A percentile compares a stretch with the other conserved stretches of the same genome.
Evolutionary conservation across 2,329 filamentous ascomycete genomes (phyloP).

Genomic region (Teratosphaeria zuluensis): DNA sequence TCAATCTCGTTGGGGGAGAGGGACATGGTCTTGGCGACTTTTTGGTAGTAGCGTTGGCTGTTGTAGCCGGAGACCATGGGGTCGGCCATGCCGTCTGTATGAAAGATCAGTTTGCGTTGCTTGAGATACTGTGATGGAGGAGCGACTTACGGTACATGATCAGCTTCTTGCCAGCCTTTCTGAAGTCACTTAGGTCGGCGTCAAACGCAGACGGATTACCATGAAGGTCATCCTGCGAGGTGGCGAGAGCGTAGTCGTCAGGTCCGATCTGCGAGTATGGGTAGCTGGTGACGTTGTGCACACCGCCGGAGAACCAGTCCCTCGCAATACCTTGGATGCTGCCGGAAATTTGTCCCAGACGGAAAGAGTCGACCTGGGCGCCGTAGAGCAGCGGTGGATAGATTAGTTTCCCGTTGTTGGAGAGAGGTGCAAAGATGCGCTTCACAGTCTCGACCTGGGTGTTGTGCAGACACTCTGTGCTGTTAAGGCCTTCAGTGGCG

Average conservation of each 20-base stretch:
- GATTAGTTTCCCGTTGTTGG: slow-evolving; percentile 36
- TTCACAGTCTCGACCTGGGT: slow-evolving; percentile 36
- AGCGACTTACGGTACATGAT: slow-evolving; percentile 23
- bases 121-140: not conserved
- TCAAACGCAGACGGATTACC: slow-evolving; percentile 30
- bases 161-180: slow-evolving; percentile 34
- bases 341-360: slow-evolving; percentile 31
- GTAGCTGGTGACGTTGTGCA: slow-evolving; percentile 38
- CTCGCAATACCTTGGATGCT: slow-evolving; percentile 32
- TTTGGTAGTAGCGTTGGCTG: slow-evolving; percentile 40
- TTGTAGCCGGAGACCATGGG: slow-evolving; percentile 36
- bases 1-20: slow-evolving; percentile 26
- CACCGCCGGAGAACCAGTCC: slow-evolving; percentile 38
- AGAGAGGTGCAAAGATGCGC: slow-evolving; percentile 24
- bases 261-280: slow-evolving; percentile 30
- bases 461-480: slow-evolving; percentile 33
- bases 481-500: slow-evolving; percentile 15
- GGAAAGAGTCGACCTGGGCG: slow-evolving; percentile 32
- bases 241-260: slow-evolving; percentile 31
- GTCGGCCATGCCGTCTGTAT: slow-evolving; percentile 31
- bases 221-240: slow-evolving; percentile 30
- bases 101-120: not conserved
- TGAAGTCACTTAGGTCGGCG: slow-evolving; percentile 30
- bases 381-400: slow-evolving; percentile 44
- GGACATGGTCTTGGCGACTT: slow-evolving; percentile 32